Evolutionary conservation across 1,284 basidiomycete genomes (phyloP), one percentile per base, ranked within the genome.

Genomic region (Taiwanofungus camphoratus): DNA sequence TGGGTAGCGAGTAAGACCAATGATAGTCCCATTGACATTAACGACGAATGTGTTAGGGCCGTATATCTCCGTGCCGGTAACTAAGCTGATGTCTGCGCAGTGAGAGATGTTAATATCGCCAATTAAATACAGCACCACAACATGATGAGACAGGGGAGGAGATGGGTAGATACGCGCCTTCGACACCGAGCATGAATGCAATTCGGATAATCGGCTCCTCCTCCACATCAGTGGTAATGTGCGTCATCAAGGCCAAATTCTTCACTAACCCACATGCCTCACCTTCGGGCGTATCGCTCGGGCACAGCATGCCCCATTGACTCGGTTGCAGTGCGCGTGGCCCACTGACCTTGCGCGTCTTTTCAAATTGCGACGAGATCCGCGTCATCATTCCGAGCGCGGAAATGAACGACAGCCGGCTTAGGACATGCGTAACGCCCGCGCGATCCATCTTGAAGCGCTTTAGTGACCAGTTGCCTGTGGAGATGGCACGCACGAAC

Each of bases 311-410:
- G 33, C 96, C 97, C 97, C 97, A 99, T 67, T 99, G 96, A 72
- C 87, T 92, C 8, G 96, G 94, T 63, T 99, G 96, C 49, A 99
- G 69, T 11, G 96, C 95, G 61, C 96, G 82, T 20, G 96, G 96
- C 37, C 97, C 97, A 50, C 92, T 96, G 44, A 99, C 97, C 64
- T 99, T 99, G 43, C 96, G 74, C 12, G 97, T 99, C 77, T 99
- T 99, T 66, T 99, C 96, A 61, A 99, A 99, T 67, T 99, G 96
- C 20, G 92, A 95, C 15, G 90, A 89, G 52, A 99, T 99, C 36
- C 96, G 85, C 7, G 96, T 99, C 97, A 99, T 99, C 96, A 99
- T 99, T 26, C 97, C 96, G 16, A 99, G 75, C 1, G 96, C 97
- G 44, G 93, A 91, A 61, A 99, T 98, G 74, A 94, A 99, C 54